A percentile compares a stretch with the other conserved stretches of the same genome.
Conservation (phyloP, 2,329 filamentous ascomycete species). For the Sphaerulina musiva region DNA sequence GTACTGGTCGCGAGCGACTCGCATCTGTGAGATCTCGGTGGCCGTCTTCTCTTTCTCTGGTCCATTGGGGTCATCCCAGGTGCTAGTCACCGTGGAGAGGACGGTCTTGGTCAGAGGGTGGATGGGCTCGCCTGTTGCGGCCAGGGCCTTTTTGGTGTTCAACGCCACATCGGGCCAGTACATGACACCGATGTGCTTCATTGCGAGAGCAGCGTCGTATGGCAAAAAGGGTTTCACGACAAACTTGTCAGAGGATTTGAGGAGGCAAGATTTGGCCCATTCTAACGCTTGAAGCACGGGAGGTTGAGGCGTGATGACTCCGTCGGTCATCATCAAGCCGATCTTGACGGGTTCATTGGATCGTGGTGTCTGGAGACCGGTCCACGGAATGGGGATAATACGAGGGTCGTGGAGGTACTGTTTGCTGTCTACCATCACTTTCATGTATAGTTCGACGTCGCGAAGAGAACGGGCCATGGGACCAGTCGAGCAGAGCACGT, state of each 20-base stretch:
- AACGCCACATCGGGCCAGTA: slow-evolving; percentile 17
- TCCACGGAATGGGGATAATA: slow-evolving; percentile 17
- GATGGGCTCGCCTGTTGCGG: slow-evolving; percentile 13
- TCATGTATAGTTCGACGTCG: slow-evolving; percentile 17
- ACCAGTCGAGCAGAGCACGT: slow-evolving; percentile 17
- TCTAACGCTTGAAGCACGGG: slow-evolving; percentile 13
- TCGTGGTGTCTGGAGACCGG: slow-evolving; percentile 10
- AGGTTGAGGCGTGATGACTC: slow-evolving; percentile 17
- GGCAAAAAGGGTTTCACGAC: slow-evolving; percentile 16
- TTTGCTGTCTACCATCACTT: slow-evolving; percentile 4
- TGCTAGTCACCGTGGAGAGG: slow-evolving; percentile 10
- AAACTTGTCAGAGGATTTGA: slow-evolving; percentile 2
- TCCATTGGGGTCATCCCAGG: slow-evolving; percentile 1
- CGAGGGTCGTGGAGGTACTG: slow-evolving; percentile 17
- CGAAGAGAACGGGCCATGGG: slow-evolving; percentile 16
- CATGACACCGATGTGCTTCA: slow-evolving; percentile 11
- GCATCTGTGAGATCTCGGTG: slow-evolving; percentile 10
- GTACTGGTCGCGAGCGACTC: slow-evolving; percentile 15
- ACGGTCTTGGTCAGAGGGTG: slow-evolving; percentile 15
- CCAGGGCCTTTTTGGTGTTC: slow-evolving; percentile 6
- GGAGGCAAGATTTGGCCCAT: slow-evolving; percentile 10
- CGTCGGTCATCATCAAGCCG: slow-evolving; percentile 16
- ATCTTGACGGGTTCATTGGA: slow-evolving; percentile 10
- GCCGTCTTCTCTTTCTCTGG: slow-evolving; percentile 16
- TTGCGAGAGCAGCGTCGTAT: slow-evolving; percentile 10